Conservation (phyloP, 768 basidiomycete genomes). For the Nevesoporus exiguus region DNA sequence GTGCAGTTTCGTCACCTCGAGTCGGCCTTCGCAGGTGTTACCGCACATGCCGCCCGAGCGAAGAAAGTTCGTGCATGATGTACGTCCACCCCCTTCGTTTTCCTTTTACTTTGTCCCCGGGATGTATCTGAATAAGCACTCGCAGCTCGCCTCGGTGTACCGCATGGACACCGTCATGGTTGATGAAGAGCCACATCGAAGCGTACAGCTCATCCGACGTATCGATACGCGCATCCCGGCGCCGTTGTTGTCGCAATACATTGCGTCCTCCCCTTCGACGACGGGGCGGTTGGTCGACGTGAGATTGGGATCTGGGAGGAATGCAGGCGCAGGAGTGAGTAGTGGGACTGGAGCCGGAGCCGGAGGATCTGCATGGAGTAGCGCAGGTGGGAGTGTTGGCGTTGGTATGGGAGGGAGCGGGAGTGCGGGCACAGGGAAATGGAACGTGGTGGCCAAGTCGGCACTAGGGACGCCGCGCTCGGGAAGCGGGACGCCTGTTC, state of each 20-base stretch:
- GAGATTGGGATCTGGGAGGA: constrained; percentile 28
- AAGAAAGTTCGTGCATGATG: constrained; percentile 80
- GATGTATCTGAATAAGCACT: too few relatives aligned
- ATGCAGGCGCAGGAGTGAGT: not conserved
- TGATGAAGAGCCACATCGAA: constrained; percentile 86
- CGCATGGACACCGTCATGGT: constrained; percentile 83
- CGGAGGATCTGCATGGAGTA: not conserved
- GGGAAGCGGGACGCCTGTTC: constrained; percentile 4
- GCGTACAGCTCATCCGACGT: constrained; percentile 78
- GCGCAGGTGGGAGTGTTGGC: not conserved
- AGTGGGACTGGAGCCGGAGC: not conserved
- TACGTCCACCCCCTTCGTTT: constrained; percentile 32
- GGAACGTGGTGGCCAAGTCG: constrained; percentile 21
- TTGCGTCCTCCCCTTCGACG: constrained; percentile 31
- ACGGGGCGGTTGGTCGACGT: constrained; percentile 64
- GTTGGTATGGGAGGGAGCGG: not conserved
- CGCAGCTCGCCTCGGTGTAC: constrained; percentile 76
- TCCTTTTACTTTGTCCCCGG: not conserved
- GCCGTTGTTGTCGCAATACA: constrained; percentile 59
- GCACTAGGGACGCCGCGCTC: constrained; percentile 4
- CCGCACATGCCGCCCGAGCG: constrained; percentile 79
- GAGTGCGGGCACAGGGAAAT: not conserved
- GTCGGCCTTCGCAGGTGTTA: constrained; percentile 65
- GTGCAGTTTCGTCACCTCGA: constrained; percentile 62
- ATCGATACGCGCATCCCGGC: constrained; percentile 77